Conservation (phyloP, 371 early-diverging fungal genomes). For the Smittium mucronatum region DNA sequence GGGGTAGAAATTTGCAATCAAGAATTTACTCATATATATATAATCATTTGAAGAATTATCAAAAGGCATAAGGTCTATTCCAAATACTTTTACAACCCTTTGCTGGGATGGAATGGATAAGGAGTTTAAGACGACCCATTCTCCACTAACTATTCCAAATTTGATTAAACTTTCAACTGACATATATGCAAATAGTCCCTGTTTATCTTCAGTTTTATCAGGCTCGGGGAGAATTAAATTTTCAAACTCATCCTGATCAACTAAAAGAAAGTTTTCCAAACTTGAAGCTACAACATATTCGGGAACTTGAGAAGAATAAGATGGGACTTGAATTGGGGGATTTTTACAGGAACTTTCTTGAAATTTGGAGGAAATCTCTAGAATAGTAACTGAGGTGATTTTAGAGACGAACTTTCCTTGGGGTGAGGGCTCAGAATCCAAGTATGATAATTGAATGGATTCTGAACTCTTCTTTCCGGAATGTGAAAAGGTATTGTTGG, state of each 20-base stretch:
- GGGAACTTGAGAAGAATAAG: not conserved
- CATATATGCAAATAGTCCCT: slow-evolving; percentile 23
- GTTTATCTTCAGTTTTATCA: slow-evolving; percentile 17
- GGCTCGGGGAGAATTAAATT: slow-evolving; percentile 5
- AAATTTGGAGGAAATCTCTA: slow-evolving; percentile 12
- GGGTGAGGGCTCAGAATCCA: slow-evolving; percentile 10
- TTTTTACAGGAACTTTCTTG: slow-evolving; percentile 16
- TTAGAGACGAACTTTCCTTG: not conserved
- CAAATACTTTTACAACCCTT: slow-evolving; percentile 37
- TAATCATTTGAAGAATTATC: slow-evolving; percentile 8
- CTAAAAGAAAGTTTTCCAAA: not conserved
- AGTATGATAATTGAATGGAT: slow-evolving; percentile 28
- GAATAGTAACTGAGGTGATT: not conserved
- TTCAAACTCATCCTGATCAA: slow-evolving; percentile 16
- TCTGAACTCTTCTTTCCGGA: slow-evolving; percentile 10
- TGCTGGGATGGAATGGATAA: slow-evolving; percentile 17
- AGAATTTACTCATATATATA: slow-evolving; percentile 2
- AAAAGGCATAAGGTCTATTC: slow-evolving; percentile 28
- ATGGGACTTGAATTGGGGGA: not conserved
- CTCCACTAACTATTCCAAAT: slow-evolving; percentile 57
- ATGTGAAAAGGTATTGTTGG: not conserved
- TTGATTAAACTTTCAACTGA: slow-evolving; percentile 41
- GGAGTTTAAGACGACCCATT: slow-evolving; percentile 42
- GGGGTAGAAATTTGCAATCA: slow-evolving; percentile 17
- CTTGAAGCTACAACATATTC: not conserved